These are phyloP conservation scores for Hyaloscypha finlandica DNA, from an alignment of 495 filamentous ascomycete species.

Conservation along the genomic window DNA sequence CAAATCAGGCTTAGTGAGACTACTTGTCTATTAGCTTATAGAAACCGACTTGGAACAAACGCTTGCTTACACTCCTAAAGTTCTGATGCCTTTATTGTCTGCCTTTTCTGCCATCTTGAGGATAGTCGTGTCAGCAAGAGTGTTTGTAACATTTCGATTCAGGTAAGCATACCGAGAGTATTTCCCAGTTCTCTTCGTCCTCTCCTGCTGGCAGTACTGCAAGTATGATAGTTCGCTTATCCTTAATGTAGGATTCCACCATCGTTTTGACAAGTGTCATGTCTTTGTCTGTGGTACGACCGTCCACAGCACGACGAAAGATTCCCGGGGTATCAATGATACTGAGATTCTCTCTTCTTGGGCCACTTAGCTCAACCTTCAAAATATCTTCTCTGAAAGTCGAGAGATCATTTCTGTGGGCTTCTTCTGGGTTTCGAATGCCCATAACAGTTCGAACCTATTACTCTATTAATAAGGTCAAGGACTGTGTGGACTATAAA, in stretches of 20 bases:
- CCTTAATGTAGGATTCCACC: constrained; percentile 54
- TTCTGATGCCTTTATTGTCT: no score
- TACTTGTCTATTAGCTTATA: no score
- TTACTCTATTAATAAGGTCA: no score
- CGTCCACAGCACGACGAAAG: constrained; percentile 50
- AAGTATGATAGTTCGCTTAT: constrained; percentile 55
- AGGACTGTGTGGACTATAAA: no score
- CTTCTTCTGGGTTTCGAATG: no score
- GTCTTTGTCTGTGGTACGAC: constrained; percentile 43
- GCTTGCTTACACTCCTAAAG: no score
- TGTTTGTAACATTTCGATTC: background rate
- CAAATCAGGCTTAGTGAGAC: constrained; percentile 61
- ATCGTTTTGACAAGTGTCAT: constrained; percentile 51
- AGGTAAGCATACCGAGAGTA: constrained; percentile 36
- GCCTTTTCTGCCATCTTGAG: no score
- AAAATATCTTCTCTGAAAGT: constrained; percentile 50
- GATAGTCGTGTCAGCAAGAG: background rate
- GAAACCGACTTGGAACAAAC: no score
- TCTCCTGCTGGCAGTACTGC: constrained; percentile 57
- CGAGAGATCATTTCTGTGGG: no score
- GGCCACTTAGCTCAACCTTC: constrained; percentile 56
- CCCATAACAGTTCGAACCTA: no score
- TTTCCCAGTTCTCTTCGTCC: constrained; percentile 60
- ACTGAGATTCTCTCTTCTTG: constrained; percentile 55
- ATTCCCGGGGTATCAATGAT: constrained; percentile 65